Conservation (phyloP, 805 yeast genomes). For the Maudiozyma bulderi region DNA sequence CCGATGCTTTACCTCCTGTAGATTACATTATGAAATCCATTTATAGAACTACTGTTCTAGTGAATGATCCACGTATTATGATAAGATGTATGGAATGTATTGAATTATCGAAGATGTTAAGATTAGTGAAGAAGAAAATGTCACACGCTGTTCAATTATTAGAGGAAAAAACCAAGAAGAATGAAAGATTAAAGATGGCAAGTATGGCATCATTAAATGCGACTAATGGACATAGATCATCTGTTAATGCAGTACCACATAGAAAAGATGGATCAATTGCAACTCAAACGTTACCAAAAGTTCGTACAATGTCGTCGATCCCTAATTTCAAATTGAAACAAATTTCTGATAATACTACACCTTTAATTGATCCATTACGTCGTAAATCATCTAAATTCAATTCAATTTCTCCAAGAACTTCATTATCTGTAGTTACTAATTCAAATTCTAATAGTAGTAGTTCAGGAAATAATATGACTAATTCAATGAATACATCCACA, state of each 20-base stretch:
- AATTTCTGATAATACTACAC: neutral
- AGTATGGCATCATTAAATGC: neutral
- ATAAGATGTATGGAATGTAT: conserved; percentile 27
- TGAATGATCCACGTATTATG: conserved; percentile 56
- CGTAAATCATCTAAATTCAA: conserved; percentile 6
- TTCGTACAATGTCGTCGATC: neutral
- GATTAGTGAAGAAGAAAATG: conserved; percentile 13
- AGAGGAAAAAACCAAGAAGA: conserved; percentile 3
- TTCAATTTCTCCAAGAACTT: conserved; percentile 15
- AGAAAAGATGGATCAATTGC: neutral
- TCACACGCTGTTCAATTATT: conserved; percentile 4
- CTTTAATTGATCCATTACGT: conserved; percentile 3
- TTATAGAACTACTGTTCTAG: conserved; percentile 51
- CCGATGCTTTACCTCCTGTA: conserved; percentile 46
- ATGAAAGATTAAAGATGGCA: neutral
- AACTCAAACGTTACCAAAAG: neutral
- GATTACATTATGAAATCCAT: conserved; percentile 48
- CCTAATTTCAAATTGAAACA: conserved; percentile 5
- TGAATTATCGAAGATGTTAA: conserved; percentile 20
- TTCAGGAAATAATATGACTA: neutral
- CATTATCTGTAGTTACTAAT: conserved; percentile 4
- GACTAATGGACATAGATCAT: neutral
- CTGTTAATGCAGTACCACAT: neutral
- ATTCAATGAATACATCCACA: neutral
- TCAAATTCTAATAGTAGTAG: neutral